Base-by-base conservation (phyloP, 225 moss, liverwort and hornwort species). In the Ulota crispa region DNA sequence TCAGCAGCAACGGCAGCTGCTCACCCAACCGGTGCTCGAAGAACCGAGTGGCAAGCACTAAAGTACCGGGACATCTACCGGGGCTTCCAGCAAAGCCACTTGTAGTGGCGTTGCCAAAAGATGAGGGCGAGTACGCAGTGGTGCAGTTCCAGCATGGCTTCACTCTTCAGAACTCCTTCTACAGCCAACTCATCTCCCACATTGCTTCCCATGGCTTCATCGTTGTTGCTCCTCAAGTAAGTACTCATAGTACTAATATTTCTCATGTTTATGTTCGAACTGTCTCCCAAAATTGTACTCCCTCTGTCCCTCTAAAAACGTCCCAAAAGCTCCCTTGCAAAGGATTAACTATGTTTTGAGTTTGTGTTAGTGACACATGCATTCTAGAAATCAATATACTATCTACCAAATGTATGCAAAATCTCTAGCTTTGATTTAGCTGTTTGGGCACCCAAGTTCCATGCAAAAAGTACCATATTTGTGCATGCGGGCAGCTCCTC, bases 161-260 rank as follows among this genome's bases (percentile, higher is more conserved):
- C 83, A 87, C 88, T 27, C 71, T 95, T 50, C 84, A 85, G 26
- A 92, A 83, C 78, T 9, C 57, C 3, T 90, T 82, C 68, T 96
- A 96, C 86, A 83, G 78, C 31, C 91, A 95, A 54, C 82, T 96
- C 69, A 84, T 96, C 39, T 52, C 87, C 30, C 96, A 95, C 60
- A 80, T 96, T 14, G 93, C 95, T 0, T 94, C 96, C 11, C 72
- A 94, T 62, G 96, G 96, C 28, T 96, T 91, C 86, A 88, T 95
- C 61, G 90, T 91, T n/a, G 92, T 94, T 60, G 96, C 94, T 28
- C 96, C 96, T 20, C 94, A 94, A 92, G 96, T 96, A 76, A 73
- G 74, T n/a, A 0, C 4, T 63, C 62, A 3, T 47, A 2, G 28
- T 16, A 50, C 5, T 50, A 18, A 15, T 50, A 50, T 16, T 50